Percentiles rank a stretch among this genome's conserved stretches.
Evolutionary conservation across 2,329 filamentous ascomycete species (phyloP).

Genomic region (Metarhizium robertsii): DNA sequence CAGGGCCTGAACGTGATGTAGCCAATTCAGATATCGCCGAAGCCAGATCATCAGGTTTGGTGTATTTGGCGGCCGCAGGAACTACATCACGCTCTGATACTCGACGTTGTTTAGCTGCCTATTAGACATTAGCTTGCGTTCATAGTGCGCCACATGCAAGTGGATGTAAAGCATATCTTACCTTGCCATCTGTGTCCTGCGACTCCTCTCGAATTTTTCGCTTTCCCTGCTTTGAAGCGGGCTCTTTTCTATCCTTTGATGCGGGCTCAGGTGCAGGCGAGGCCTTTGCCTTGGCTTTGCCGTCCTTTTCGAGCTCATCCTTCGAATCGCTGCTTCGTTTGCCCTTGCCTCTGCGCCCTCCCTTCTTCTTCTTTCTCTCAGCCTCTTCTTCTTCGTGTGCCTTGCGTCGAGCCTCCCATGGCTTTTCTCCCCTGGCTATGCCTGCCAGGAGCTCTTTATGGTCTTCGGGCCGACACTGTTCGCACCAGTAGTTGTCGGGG

Average conservation of each 20-base stretch:
- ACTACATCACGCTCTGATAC: constrained; percentile 39
- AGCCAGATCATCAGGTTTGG: constrained; percentile 41
- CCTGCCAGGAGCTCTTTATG: constrained; percentile 74
- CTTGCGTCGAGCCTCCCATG: constrained; percentile 68
- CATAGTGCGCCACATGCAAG: no score
- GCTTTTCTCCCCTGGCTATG: constrained; percentile 70
- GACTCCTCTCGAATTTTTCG: constrained; percentile 50
- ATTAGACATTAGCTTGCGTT: background rate
- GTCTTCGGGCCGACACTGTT: constrained; percentile 75
- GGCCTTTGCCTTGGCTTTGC: constrained; percentile 22
- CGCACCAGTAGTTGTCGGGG: constrained; percentile 84
- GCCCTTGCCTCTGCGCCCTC: constrained; percentile 53
- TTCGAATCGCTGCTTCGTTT: constrained; percentile 58
- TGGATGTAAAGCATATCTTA: constrained; percentile 18
- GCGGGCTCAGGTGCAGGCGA: constrained; percentile 30
- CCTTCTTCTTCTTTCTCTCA: constrained; percentile 46
- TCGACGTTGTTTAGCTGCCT: constrained; percentile 42
- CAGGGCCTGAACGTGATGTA: constrained; percentile 56
- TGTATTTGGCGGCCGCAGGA: constrained; percentile 30
- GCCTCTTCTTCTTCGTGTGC: constrained; percentile 55
- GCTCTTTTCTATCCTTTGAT: constrained; percentile 40
- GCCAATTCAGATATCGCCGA: constrained; percentile 46
- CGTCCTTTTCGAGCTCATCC: constrained; percentile 46
- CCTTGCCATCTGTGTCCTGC: constrained; percentile 41
- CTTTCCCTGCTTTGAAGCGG: constrained; percentile 36